Conservation (phyloP, 2,329 filamentous ascomycete genomes). For the Orbilia javanica region DNA sequence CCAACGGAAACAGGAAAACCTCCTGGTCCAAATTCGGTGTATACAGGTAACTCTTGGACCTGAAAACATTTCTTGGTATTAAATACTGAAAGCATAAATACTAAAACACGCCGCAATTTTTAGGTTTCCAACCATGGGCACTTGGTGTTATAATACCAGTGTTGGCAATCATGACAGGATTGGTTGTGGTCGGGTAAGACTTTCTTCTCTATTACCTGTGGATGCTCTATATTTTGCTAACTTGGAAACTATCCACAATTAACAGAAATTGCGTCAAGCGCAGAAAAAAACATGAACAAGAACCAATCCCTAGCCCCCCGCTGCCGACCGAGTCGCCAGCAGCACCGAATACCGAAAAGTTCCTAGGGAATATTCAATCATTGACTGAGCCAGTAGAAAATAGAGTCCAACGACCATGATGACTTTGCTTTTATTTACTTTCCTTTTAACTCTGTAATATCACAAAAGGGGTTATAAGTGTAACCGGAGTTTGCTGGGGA, state of each 20-base stretch:
- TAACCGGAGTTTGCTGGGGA: no score
- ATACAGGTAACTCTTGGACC: neutral
- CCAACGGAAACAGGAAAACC: no score
- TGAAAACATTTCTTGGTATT: neutral
- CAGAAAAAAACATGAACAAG: neutral
- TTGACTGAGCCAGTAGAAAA: no score
- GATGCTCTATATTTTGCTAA: neutral
- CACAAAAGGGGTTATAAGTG: no score
- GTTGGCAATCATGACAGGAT: neutral
- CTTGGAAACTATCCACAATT: neutral
- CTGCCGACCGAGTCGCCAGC: no score
- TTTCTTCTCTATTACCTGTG: neutral
- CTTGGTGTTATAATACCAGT: conserved; percentile 1
- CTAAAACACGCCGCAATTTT: neutral
- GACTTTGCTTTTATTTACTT: no score
- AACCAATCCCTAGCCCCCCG: no score
- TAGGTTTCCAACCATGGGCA: conserved; percentile 14
- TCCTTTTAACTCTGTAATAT: no score
- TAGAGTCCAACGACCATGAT: no score
- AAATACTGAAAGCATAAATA: neutral
- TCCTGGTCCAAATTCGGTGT: no score
- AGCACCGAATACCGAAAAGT: no score
- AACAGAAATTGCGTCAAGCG: neutral
- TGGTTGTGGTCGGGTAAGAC: neutral
- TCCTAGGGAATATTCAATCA: no score